phyloP scores from a whole-genome alignment of 1,139 yeast species.

The Candida albicans region DNA sequence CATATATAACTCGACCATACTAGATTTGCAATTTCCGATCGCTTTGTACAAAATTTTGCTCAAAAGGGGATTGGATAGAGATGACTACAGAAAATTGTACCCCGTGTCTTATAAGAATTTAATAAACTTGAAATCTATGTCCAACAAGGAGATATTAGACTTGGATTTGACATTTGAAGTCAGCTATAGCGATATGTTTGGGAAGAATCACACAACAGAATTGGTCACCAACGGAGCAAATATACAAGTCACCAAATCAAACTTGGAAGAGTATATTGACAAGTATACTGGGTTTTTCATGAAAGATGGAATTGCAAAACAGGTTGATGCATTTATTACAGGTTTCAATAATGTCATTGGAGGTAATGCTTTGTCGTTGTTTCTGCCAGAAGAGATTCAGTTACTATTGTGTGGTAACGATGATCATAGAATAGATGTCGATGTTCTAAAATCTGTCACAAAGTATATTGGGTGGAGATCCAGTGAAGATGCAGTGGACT shows the following conservation, averaged over 20 bases:
- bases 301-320: constrained; percentile 51
- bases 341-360: constrained; percentile 81
- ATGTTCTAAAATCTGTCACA: constrained; percentile 67
- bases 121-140: constrained; percentile 49
- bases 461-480: constrained; percentile 63
- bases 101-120: constrained; percentile 68
- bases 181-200: constrained; percentile 40
- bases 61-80: constrained; percentile 52
- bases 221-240: constrained; percentile 58
- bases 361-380: constrained; percentile 75
- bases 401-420: constrained; percentile 76
- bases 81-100: constrained; percentile 65
- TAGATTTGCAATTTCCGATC: constrained; percentile 75
- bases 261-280: constrained; percentile 60
- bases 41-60: constrained; percentile 76
- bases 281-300: constrained; percentile 62
- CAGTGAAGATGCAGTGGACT: constrained; percentile 31
- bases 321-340: constrained; percentile 55
- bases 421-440: constrained; percentile 63
- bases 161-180: constrained; percentile 41
- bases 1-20: constrained; percentile 82
- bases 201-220: constrained; percentile 41
- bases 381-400: constrained; percentile 80
- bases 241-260: constrained; percentile 52
- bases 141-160: constrained; percentile 25